Conservation (phyloP, 2,329 filamentous ascomycete genomes). For the Claviceps paspali region DNA sequence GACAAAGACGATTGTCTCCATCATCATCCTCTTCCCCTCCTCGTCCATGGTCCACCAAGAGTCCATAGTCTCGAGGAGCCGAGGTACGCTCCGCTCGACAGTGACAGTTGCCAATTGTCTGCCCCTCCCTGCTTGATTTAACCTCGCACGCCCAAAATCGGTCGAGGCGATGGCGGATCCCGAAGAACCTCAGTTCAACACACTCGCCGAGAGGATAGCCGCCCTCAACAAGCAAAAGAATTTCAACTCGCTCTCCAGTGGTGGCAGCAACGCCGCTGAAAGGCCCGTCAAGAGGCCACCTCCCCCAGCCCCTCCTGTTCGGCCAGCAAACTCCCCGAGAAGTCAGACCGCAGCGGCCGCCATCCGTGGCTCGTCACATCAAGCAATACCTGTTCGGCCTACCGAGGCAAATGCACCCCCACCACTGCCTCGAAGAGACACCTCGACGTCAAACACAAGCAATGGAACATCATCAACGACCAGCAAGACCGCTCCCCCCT, state of each 20-base stretch:
- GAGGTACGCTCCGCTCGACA: neutral
- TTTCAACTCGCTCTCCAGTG: constrained; percentile 23
- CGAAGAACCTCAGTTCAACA: constrained; percentile 46
- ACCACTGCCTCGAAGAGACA: constrained; percentile 20
- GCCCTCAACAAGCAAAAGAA: constrained; percentile 47
- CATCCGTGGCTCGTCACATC: constrained; percentile 6
- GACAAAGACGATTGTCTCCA: neutral
- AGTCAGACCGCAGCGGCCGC: constrained; percentile 19
- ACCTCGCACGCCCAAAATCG: too few relatives aligned
- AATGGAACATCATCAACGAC: constrained; percentile 1
- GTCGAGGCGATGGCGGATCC: constrained; percentile 49
- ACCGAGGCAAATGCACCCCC: constrained; percentile 21
- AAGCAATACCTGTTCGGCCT: constrained; percentile 23
- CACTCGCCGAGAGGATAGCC: constrained; percentile 46
- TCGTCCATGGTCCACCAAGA: neutral
- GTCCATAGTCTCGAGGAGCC: too few relatives aligned
- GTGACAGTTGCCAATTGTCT: too few relatives aligned
- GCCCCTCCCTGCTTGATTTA: too few relatives aligned
- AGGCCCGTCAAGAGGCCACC: constrained; percentile 27
- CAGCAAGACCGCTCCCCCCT: constrained; percentile 16
- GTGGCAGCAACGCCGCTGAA: constrained; percentile 15
- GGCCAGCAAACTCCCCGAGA: constrained; percentile 22
- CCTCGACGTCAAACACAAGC: constrained; percentile 8
- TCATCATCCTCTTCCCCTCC: neutral
- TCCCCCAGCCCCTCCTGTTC: constrained; percentile 25